Base-by-base conservation (phyloP, 2,329 filamentous ascomycete genomes). In the Monilinia vaccinii-corymbosi region DNA sequence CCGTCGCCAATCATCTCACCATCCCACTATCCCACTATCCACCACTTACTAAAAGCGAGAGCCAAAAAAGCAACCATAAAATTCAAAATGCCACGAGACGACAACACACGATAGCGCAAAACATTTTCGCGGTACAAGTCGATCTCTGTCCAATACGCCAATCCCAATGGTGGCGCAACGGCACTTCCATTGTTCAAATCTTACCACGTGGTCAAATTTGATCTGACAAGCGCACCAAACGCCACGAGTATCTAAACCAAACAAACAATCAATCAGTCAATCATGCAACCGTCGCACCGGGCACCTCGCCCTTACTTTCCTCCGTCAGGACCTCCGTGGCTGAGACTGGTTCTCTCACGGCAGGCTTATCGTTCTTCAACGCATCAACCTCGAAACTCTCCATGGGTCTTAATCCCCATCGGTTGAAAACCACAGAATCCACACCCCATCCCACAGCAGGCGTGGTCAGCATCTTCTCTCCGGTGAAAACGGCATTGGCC, bases 381-480 rank as follows among this genome's bases (percentile, higher is more conserved):
- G 62, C 66, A 42, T 70, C 69, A 10, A 68, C 66, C 50, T 71
- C 67, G 51, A 72, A 72, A 57, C 70, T 71, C 56, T 77, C 75
- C 90, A 96, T 96, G 1, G 91, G 88, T 69, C 83, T 79, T 61
- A 94, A 76, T 0, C 91, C 91, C 88, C 90, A 96, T 56, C 84
- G 81, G 2, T 85, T 82, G 75, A 96, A 95, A 84, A 96, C 89
- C 46, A 77, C 84, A 64, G 83, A 85, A 70, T 96, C 91, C 74
- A 95, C 89, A 64, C 94, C 90, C 89, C 89, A 96, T 34, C 90
- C 89, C 67, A 90, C 92, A 72, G 90, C 95, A 60, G 91, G 89
- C 0, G 91, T 96, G 5, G 91, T 96, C 75, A 96, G 73, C 91
- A 96, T 96, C 80, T 93, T 96, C 77, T 96, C 91, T 10, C 91